A percentile compares a stretch with the other conserved stretches of the same genome.
These are phyloP conservation scores for Nakazawaea pomicola DNA, from an alignment of 805 yeast genomes.

Conservation along the genomic window DNA sequence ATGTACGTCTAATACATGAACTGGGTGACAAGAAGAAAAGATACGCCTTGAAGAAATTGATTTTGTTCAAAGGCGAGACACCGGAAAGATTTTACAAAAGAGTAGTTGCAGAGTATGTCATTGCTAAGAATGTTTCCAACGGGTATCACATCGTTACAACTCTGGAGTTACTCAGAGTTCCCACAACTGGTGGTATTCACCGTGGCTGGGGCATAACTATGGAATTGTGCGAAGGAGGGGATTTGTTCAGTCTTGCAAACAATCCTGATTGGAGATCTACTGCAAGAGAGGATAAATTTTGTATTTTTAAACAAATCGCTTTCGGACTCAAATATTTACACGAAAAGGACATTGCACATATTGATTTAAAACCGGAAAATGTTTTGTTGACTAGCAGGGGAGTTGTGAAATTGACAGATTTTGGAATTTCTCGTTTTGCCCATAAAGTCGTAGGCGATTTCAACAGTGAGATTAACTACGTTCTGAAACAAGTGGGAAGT, in stretches of 20 bases:
- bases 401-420: conserved; percentile 64
- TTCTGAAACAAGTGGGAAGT: conserved; percentile 59
- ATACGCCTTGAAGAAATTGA: conserved; percentile 64
- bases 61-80: conserved; percentile 54
- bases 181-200: conserved; percentile 45
- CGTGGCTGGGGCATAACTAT: conserved; percentile 77
- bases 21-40: conserved; percentile 30
- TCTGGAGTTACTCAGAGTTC: conserved; percentile 49
- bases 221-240: conserved; percentile 60
- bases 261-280: conserved; percentile 57
- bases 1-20: conserved; percentile 47
- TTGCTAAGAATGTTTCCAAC: conserved; percentile 48
- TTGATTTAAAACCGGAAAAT: conserved; percentile 75
- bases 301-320: conserved; percentile 65
- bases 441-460: conserved; percentile 49
- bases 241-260: conserved; percentile 50
- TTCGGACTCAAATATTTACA: conserved; percentile 61
- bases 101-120: conserved; percentile 57
- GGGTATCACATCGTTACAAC: conserved; percentile 60
- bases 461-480: conserved; percentile 29
- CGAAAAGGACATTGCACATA: conserved; percentile 61
- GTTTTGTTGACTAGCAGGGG: conserved; percentile 56
- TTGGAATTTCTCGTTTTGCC: conserved; percentile 69
- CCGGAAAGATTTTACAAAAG: conserved; percentile 62
- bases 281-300: conserved; percentile 47